These are phyloP conservation scores for Ilex aquifolium DNA, from an alignment of 257 asterid genomes.

Conservation along the genomic window DNA sequence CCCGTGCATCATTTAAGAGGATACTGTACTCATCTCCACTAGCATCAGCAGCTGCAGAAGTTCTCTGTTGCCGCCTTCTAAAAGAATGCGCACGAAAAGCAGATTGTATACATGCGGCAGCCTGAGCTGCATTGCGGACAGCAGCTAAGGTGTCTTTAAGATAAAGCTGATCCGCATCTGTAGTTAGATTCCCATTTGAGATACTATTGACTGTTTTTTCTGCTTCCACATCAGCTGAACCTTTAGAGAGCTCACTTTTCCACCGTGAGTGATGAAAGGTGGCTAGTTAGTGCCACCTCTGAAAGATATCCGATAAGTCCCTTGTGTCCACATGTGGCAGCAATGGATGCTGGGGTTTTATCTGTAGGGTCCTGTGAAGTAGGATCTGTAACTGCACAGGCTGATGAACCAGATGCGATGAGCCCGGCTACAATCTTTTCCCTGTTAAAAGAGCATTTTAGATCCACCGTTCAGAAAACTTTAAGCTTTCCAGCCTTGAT, in stretches of 20 bases:
- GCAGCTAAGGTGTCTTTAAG: slow-evolving; percentile 74
- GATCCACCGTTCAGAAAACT: neutral
- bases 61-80: slow-evolving; percentile 60
- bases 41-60: slow-evolving; percentile 23
- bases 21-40: slow-evolving; percentile 45
- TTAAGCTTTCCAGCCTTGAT: too few relatives aligned
- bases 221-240: slow-evolving; percentile 76
- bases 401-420: slow-evolving; percentile 84
- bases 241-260: slow-evolving; percentile 69
- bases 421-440: slow-evolving; percentile 97
- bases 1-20: slow-evolving; percentile 37
- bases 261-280: slow-evolving; percentile 76
- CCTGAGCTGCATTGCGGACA: slow-evolving; percentile 76
- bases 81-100: slow-evolving; percentile 97
- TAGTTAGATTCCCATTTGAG: slow-evolving; percentile 28
- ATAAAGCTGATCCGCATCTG: slow-evolving; percentile 57
- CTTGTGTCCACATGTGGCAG: slow-evolving; percentile 63
- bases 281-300: slow-evolving; percentile 77
- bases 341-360: slow-evolving; percentile 78
- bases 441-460: slow-evolving; percentile 37
- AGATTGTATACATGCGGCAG: slow-evolving; percentile 96
- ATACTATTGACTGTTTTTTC: slow-evolving; percentile 57
- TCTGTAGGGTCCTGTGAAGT: slow-evolving; percentile 65
- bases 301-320: slow-evolving; percentile 98
- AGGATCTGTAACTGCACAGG: slow-evolving; percentile 96